A percentile compares a stretch with the other conserved stretches of the same genome.
These are phyloP conservation scores for Teunomyces atbi DNA, from an alignment of 805 yeast genomes.

Conservation along the genomic window DNA sequence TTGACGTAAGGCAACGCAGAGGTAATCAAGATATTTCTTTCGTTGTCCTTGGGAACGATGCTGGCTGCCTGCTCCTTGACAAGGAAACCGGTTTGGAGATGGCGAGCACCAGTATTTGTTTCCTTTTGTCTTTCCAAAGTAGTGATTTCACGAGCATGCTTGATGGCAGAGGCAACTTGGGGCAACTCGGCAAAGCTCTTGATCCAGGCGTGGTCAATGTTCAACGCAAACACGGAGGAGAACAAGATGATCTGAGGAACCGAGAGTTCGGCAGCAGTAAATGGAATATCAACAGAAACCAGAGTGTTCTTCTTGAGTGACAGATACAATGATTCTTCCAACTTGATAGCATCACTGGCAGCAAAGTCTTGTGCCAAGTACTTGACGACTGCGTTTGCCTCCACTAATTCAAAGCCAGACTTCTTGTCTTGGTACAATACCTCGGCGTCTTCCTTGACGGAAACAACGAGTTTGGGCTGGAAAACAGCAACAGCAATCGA, in stretches of 20 bases:
- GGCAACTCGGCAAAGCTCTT: slow-evolving; percentile 35
- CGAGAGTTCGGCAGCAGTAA: slow-evolving; percentile 27
- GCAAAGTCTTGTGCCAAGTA: slow-evolving; percentile 54
- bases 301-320: slow-evolving; percentile 36
- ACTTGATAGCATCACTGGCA: slow-evolving; percentile 27
- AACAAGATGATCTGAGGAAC: slow-evolving; percentile 60
- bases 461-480: slow-evolving; percentile 14
- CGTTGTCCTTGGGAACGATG: slow-evolving; percentile 59
- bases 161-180: slow-evolving; percentile 45
- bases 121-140: slow-evolving; percentile 41
- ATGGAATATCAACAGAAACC: slow-evolving; percentile 12
- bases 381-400: slow-evolving; percentile 69
- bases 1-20: slow-evolving; percentile 98
- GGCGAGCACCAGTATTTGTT: slow-evolving; percentile 38
- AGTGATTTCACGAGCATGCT: slow-evolving; percentile 46
- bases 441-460: slow-evolving; percentile 20
- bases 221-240: slow-evolving; percentile 45
- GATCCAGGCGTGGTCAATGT: slow-evolving; percentile 37
- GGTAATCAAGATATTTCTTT: slow-evolving; percentile 83
- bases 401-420: slow-evolving; percentile 48
- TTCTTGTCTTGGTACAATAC: slow-evolving; percentile 34
- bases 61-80: slow-evolving; percentile 29
- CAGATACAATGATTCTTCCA: slow-evolving; percentile 40
- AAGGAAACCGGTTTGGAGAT: slow-evolving; percentile 29
- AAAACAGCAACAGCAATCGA: slow-evolving; percentile 20